Conservation (phyloP, 2,329 filamentous ascomycete species). For the Pseudocercospora cruenta region DNA sequence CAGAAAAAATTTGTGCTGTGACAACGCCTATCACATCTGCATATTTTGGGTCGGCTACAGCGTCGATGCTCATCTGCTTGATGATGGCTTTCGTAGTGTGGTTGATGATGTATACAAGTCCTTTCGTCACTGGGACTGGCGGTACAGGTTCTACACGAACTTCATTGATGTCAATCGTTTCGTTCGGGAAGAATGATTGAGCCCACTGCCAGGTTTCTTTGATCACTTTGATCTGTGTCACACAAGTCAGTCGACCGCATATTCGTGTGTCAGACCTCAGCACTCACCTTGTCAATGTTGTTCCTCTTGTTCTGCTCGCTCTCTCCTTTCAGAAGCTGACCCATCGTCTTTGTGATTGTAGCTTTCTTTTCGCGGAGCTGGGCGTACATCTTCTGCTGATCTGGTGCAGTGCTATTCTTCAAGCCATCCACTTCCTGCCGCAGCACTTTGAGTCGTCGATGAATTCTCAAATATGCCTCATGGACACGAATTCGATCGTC, state of each 20-base stretch:
- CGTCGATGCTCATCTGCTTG: constrained; percentile 57
- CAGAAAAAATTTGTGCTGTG: constrained; percentile 73
- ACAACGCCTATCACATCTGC: constrained; percentile 82
- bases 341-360: constrained; percentile 66
- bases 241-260: not conserved
- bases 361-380: constrained; percentile 53
- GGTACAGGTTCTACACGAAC: constrained; percentile 13
- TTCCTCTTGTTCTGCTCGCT: not conserved
- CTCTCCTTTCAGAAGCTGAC: constrained; percentile 51
- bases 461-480: constrained; percentile 20
- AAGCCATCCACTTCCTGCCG: constrained; percentile 59
- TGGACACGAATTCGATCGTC: constrained; percentile 18
- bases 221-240: constrained; percentile 9
- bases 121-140: constrained; percentile 12
- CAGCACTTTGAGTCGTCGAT: constrained; percentile 62
- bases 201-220: constrained; percentile 19
- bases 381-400: constrained; percentile 37
- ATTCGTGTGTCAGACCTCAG: not conserved
- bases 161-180: constrained; percentile 15
- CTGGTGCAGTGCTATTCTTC: constrained; percentile 40
- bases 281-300: constrained; percentile 17
- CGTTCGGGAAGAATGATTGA: constrained; percentile 7
- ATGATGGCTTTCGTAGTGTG: constrained; percentile 75
- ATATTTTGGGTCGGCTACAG: constrained; percentile 42
- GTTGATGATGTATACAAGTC: constrained; percentile 66